These are phyloP conservation scores for Rhynchosporium agropyri DNA, from an alignment of 2,329 filamentous ascomycete species.

Conservation along the genomic window DNA sequence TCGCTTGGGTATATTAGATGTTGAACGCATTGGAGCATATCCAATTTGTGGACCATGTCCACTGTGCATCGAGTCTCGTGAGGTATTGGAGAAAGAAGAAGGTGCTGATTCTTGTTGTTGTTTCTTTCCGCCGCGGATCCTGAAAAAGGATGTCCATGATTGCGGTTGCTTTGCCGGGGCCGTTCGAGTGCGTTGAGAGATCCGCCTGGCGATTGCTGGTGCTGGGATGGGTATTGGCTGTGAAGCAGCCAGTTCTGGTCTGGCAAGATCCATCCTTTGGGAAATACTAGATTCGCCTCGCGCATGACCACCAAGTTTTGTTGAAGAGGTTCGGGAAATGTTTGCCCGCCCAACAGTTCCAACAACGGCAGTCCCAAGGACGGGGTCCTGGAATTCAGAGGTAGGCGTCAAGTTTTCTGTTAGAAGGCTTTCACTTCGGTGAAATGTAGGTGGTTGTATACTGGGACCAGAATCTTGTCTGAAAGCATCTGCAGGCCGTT, in stretches of 20 bases:
- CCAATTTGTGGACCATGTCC: slow-evolving; percentile 39
- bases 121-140: slow-evolving; percentile 50
- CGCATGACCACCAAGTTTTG: slow-evolving; percentile 44
- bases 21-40: slow-evolving; percentile 36
- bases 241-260: slow-evolving; percentile 17
- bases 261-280: slow-evolving; percentile 50
- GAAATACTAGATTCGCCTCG: slow-evolving; percentile 55
- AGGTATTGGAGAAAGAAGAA: slow-evolving; percentile 90
- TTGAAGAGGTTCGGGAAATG: slow-evolving; percentile 50
- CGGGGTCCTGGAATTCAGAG: slow-evolving; percentile 41
- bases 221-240: slow-evolving; percentile 47
- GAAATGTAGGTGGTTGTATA: slow-evolving; percentile 24
- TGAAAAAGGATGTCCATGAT: slow-evolving; percentile 76
- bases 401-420: slow-evolving; percentile 40
- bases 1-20: slow-evolving; percentile 63
- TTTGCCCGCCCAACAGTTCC: slow-evolving; percentile 52
- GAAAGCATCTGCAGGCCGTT: slow-evolving; percentile 37
- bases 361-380: slow-evolving; percentile 52
- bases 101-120: slow-evolving; percentile 58
- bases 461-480: slow-evolving; percentile 31
- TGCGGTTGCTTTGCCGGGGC: slow-evolving; percentile 47
- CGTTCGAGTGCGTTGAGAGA: slow-evolving; percentile 16
- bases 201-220: slow-evolving; percentile 40
- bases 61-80: slow-evolving; percentile 77
- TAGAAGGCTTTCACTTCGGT: slow-evolving; percentile 29